phyloP scores from a whole-genome alignment of 2,329 filamentous ascomycete genomes.

The Myriosclerotinia curreyana region DNA sequence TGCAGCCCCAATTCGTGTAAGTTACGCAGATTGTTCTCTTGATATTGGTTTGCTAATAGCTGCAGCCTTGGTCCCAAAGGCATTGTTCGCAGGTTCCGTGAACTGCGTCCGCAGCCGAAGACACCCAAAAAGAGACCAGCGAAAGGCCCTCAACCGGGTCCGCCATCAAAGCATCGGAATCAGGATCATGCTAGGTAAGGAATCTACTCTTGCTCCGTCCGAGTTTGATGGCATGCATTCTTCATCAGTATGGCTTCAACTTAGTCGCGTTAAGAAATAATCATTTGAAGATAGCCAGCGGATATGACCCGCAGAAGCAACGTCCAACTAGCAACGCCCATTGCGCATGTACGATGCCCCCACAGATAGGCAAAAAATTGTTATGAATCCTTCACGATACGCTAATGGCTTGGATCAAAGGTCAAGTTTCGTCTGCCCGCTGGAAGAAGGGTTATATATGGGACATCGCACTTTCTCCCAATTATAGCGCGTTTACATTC shows the following conservation, averaged over 20 bases:
- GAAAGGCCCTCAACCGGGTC: not conserved
- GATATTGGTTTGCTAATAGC: not conserved
- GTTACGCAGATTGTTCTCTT: not conserved
- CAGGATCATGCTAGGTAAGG: not conserved
- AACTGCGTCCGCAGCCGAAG: not conserved
- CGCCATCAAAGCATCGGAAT: slow-evolving; percentile 2
- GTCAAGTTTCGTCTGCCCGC: too few species aligned
- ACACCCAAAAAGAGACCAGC: not conserved
- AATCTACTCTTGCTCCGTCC: not conserved
- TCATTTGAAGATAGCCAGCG: not conserved
- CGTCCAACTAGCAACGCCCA: not conserved
- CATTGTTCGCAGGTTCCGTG: slow-evolving; percentile 3
- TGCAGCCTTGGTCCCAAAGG: slow-evolving; percentile 5
- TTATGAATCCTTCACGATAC: not conserved
- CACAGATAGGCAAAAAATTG: not conserved
- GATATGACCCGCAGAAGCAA: not conserved
- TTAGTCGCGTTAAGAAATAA: not conserved
- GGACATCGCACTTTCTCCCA: not conserved
- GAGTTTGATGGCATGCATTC: not conserved
- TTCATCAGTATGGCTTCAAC: not conserved
- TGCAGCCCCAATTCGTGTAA: slow-evolving; percentile 18
- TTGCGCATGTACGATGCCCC: not conserved
- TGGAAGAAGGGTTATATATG: too few species aligned
- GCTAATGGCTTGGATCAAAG: not conserved
- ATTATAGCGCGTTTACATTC: not conserved